Conservation (phyloP, 148 eudicot species). For the Cornus kousa region DNA sequence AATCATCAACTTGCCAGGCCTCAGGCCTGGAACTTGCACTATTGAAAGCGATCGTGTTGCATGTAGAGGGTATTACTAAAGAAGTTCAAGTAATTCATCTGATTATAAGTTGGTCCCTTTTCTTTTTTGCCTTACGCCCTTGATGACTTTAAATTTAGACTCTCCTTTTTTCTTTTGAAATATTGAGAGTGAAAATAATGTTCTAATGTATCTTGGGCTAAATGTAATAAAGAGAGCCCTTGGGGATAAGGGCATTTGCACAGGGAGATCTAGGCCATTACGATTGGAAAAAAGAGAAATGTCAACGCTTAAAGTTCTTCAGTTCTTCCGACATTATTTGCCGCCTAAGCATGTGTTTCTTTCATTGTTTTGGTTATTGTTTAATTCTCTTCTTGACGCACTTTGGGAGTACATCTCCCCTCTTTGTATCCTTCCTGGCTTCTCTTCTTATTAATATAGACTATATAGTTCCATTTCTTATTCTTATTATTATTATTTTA, state of each 20-base stretch:
- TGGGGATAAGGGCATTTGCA: background rate
- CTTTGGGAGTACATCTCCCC: background rate
- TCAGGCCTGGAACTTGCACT: background rate
- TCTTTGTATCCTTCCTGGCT: background rate
- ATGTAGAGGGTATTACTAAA: background rate
- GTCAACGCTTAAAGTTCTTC: background rate
- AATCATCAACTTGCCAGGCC: background rate
- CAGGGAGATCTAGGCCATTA: too few relatives aligned
- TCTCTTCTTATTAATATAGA: background rate
- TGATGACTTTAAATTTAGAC: background rate
- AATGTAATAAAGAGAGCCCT: background rate
- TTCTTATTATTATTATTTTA: too few relatives aligned
- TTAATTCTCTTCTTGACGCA: too few relatives aligned
- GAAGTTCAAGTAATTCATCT: background rate
- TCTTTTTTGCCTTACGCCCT: background rate
- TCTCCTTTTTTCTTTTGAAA: too few relatives aligned
- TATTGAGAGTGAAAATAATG: background rate
- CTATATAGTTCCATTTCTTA: background rate
- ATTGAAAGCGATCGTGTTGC: background rate
- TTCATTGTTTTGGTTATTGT: background rate
- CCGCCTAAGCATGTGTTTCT: background rate
- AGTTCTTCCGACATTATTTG: background rate
- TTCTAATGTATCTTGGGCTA: background rate
- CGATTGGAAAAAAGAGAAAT: background rate
- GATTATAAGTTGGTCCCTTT: background rate